Evolutionary conservation across 2,329 filamentous ascomycete genomes (phyloP), one percentile per base, ranked within the genome.

Genomic region (Talaromyces pinophilus): DNA sequence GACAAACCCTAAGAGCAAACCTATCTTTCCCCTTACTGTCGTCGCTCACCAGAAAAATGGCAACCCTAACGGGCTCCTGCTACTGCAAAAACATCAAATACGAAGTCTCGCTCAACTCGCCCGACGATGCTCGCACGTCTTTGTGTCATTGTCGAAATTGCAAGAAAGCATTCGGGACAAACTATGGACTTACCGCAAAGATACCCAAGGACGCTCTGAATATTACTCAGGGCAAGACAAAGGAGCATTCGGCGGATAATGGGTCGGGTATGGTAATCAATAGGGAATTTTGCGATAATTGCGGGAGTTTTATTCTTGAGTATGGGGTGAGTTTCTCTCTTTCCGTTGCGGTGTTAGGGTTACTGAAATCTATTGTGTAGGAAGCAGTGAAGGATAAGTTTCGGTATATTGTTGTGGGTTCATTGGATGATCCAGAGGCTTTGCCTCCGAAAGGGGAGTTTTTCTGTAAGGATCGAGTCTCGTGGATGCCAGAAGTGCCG

Each of bases 391-490:
- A 77, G 67, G 69, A 74, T 59, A 70, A 72, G 8, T 80, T 75
- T 64, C 76, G 75, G 35, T 81, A 82, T 69, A 78, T 84, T 10
- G 81, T 80, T 19, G 81, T 83, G 48, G 84, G 84, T 1, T 83
- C 83, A 0, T 73, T 86, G 3, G 83, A 86, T 65, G 77, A 84
- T 22, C 81, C 81, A 0, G 81, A 82, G 15, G 77, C 74, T 61
- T 72, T 86, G 10, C 81, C 82, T 5, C 84, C 84, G 0, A 85
- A 85, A 70, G 84, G 83, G 0, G 84, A 86, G 68, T 86, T 86
- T 74, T 86, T 85, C 69, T 85, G 83, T 71, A 83, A 78, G 62
- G 72, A 77, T 46, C 75, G 82, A 65, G 76, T 79, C 5, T 73
- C 69, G 1, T 86, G 84, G 84, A 85, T 85, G 82, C 82, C 82